Percentiles rank a stretch among this genome's conserved stretches.
Conservation (phyloP, 768 basidiomycete species). For the Leucocoprinus leucothites region DNA sequence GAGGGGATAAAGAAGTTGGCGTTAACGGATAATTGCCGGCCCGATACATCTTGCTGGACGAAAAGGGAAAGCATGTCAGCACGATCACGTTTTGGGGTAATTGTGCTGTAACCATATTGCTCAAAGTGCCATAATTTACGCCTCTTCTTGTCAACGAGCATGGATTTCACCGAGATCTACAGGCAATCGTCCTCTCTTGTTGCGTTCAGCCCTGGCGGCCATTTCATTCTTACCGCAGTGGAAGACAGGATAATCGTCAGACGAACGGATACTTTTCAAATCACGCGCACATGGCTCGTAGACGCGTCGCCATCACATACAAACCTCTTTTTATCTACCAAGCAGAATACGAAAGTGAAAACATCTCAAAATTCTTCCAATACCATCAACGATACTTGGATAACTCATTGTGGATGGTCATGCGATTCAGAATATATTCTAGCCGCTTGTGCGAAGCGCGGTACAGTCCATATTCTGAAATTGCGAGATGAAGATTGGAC, state of each 20-base stretch:
- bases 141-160: slow-evolving; percentile 21
- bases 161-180: slow-evolving; percentile 90
- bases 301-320: slow-evolving; percentile 53
- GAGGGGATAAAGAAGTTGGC: background rate
- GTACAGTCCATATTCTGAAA: slow-evolving; percentile 74
- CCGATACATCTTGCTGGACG: background rate
- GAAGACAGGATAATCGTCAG: slow-evolving; percentile 80
- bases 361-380: slow-evolving; percentile 20
- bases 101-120: too few relatives aligned
- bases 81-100: background rate
- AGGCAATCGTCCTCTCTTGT: slow-evolving; percentile 69
- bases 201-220: slow-evolving; percentile 80
- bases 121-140: background rate
- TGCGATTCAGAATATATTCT: slow-evolving; percentile 85
- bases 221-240: slow-evolving; percentile 80
- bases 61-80: slow-evolving; percentile 1
- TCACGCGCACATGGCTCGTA: slow-evolving; percentile 77
- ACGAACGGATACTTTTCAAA: slow-evolving; percentile 79
- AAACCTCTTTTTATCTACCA: slow-evolving; percentile 34
- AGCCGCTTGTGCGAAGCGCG: slow-evolving; percentile 70
- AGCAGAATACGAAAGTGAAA: slow-evolving; percentile 30
- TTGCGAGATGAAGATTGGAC: slow-evolving; percentile 77
- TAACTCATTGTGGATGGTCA: slow-evolving; percentile 84
- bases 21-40: background rate
- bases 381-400: slow-evolving; percentile 34